phyloP scores from a whole-genome alignment of 176 grass and related monocot species.

The Oropetium thomaeum region DNA sequence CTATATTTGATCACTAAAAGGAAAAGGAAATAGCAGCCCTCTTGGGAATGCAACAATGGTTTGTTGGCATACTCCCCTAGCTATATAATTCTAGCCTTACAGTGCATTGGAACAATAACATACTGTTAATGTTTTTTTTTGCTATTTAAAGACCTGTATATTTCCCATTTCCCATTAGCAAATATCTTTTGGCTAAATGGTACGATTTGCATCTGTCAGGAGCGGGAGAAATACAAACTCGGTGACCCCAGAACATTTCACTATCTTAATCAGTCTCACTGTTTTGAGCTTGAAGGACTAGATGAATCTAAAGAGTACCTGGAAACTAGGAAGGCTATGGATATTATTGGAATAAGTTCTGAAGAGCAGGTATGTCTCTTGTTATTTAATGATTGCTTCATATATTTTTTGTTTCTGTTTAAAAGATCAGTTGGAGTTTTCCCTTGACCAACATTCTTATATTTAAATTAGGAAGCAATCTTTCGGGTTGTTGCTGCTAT shows the following conservation, averaged over 20 bases:
- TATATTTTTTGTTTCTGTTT: conserved; percentile 2
- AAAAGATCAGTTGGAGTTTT: conserved; percentile 12
- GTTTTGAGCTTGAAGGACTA: conserved; percentile 75
- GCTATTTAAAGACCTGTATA: background rate
- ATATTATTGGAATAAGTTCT: conserved; percentile 76
- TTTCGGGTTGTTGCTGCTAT: conserved; percentile 89
- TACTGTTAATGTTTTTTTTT: background rate
- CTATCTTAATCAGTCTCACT: conserved; percentile 96
- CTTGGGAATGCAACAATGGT: conserved; percentile 1
- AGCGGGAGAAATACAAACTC: conserved; percentile 81
- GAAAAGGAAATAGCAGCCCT: background rate
- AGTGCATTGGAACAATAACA: background rate
- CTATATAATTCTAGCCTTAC: background rate
- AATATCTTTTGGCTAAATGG: conserved; percentile 5
- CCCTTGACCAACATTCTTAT: conserved; percentile 28
- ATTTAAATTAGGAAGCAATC: conserved; percentile 78
- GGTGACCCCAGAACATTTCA: conserved; percentile 79
- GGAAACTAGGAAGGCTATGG: conserved; percentile 97
- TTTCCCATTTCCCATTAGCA: conserved; percentile 16
- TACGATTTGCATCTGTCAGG: conserved; percentile 41
- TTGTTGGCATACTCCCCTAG: background rate
- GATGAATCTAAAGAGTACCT: conserved; percentile 95
- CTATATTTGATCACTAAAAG: conserved; percentile 1
- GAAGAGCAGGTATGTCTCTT: conserved; percentile 72
- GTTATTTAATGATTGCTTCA: conserved; percentile 4